These are phyloP conservation scores for Peterozyma toletana DNA, from an alignment of 805 yeast species.

Conservation along the genomic window DNA sequence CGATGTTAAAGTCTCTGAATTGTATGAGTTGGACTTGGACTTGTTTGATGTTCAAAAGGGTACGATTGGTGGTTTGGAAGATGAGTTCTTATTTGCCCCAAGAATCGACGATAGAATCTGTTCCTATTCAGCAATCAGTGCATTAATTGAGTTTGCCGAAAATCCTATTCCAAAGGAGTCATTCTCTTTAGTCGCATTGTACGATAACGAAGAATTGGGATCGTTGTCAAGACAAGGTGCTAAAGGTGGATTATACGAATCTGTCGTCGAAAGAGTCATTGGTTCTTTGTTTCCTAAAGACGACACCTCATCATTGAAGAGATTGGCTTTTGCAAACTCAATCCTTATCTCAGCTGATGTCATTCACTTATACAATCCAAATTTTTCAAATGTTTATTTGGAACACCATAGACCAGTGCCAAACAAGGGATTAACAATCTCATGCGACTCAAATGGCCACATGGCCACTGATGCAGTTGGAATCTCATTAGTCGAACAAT, in stretches of 20 bases:
- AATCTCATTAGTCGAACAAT: slow-evolving; percentile 58
- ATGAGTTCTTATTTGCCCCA: slow-evolving; percentile 75
- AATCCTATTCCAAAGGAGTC: slow-evolving; percentile 15
- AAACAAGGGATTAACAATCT: slow-evolving; percentile 65
- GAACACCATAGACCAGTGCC: slow-evolving; percentile 78
- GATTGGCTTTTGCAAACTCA: slow-evolving; percentile 48
- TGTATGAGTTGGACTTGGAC: slow-evolving; percentile 69
- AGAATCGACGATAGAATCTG: slow-evolving; percentile 82
- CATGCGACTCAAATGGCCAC: slow-evolving; percentile 73
- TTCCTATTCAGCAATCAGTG: slow-evolving; percentile 62
- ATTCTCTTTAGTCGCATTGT: slow-evolving; percentile 54
- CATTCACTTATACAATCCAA: slow-evolving; percentile 76
- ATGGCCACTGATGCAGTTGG: slow-evolving; percentile 81
- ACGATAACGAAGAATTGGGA: slow-evolving; percentile 82
- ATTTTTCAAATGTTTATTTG: slow-evolving; percentile 59
- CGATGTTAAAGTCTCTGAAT: slow-evolving; percentile 48
- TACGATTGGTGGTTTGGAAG: slow-evolving; percentile 65
- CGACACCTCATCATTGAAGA: slow-evolving; percentile 12
- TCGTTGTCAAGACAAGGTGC: slow-evolving; percentile 78
- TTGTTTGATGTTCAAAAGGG: slow-evolving; percentile 80
- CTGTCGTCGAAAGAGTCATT: slow-evolving; percentile 51
- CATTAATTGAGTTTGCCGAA: slow-evolving; percentile 41
- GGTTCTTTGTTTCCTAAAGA: slow-evolving; percentile 19
- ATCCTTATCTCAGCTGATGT: slow-evolving; percentile 81
- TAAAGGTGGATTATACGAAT: slow-evolving; percentile 65